Conservation (phyloP, 2,329 filamentous ascomycete species). For the Emericellopsis cladophorae region DNA sequence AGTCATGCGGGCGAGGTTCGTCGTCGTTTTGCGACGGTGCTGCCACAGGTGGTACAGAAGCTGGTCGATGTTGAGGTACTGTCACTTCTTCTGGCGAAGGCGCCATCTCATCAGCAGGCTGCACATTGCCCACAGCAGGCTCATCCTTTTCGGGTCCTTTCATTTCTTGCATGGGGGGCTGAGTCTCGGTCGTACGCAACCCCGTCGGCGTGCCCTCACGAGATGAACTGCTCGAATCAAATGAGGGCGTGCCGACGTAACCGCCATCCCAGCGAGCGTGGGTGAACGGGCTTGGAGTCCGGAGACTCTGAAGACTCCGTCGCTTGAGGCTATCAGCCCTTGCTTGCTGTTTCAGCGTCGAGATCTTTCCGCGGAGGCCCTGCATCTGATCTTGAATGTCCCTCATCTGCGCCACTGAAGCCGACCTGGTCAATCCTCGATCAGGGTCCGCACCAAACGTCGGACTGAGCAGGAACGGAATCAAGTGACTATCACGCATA, state of each 20-base stretch:
- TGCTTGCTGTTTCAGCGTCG: constrained; percentile 63
- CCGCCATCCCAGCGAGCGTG: constrained; percentile 36
- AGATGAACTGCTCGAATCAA: constrained; percentile 6
- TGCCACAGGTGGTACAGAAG: too few species aligned
- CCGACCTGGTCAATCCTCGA: constrained; percentile 46
- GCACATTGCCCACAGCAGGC: background rate
- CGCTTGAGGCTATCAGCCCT: constrained; percentile 68
- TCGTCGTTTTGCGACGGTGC: too few species aligned
- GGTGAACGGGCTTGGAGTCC: constrained; percentile 69
- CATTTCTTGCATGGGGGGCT: background rate
- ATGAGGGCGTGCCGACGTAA: constrained; percentile 10
- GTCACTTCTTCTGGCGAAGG: too few species aligned
- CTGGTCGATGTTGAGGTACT: too few species aligned
- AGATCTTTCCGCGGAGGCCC: constrained; percentile 75
- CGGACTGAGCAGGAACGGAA: constrained; percentile 29
- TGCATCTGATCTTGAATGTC: constrained; percentile 74
- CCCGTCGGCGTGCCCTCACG: constrained; percentile 6
- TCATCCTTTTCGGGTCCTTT: background rate
- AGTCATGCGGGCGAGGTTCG: background rate
- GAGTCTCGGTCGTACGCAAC: constrained; percentile 2
- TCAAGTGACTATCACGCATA: constrained; percentile 17
- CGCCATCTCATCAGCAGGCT: too few species aligned
- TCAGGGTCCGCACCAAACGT: constrained; percentile 27
- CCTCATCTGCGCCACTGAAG: constrained; percentile 61
- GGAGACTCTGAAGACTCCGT: constrained; percentile 62